Evolutionary conservation across 2,329 filamentous ascomycete genomes (phyloP).

Genomic region (Scleromitrula shiraiana): DNA sequence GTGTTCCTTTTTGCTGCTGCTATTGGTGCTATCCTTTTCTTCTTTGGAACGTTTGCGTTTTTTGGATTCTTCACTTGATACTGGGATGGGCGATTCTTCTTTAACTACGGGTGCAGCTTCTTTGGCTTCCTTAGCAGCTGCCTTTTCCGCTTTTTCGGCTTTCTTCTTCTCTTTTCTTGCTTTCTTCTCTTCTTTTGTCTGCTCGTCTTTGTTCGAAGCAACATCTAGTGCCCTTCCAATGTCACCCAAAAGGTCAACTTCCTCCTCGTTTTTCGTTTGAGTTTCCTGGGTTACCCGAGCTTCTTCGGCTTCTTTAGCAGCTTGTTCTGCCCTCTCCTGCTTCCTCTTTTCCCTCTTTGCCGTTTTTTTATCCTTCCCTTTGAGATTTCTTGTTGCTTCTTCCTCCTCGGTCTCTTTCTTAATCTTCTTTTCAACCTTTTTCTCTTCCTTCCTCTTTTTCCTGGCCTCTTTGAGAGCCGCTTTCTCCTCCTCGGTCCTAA

Average conservation of each 20-base stretch:
- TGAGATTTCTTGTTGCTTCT: background rate
- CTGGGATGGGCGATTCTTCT: background rate
- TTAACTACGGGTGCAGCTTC: background rate
- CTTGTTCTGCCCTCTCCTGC: background rate
- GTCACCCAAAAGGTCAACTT: background rate
- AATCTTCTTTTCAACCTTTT: constrained; percentile 1
- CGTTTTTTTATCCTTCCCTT: constrained; percentile 10
- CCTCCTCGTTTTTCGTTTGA: background rate
- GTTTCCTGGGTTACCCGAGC: background rate
- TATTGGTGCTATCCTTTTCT: constrained; percentile 8
- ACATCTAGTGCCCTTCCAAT: background rate
- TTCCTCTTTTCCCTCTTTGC: constrained; percentile 11
- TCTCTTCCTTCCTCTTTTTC: constrained; percentile 3
- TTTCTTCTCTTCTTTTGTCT: background rate
- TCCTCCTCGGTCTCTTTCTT: constrained; percentile 4
- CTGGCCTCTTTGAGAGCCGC: constrained; percentile 4
- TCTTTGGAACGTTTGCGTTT: constrained; percentile 12
- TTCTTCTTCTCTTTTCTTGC: constrained; percentile 7
- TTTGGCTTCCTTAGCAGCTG: constrained; percentile 4
- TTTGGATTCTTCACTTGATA: background rate
- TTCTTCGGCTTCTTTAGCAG: background rate
- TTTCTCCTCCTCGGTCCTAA: constrained; percentile 6
- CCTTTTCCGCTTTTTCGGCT: constrained; percentile 11
- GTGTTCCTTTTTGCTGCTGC: background rate
- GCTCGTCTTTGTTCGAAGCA: background rate